A percentile compares a stretch with the other conserved stretches of the same genome.
Evolutionary conservation across 2,329 filamentous ascomycete genomes (phyloP).

Genomic region (Simplicillium aogashimaense): DNA sequence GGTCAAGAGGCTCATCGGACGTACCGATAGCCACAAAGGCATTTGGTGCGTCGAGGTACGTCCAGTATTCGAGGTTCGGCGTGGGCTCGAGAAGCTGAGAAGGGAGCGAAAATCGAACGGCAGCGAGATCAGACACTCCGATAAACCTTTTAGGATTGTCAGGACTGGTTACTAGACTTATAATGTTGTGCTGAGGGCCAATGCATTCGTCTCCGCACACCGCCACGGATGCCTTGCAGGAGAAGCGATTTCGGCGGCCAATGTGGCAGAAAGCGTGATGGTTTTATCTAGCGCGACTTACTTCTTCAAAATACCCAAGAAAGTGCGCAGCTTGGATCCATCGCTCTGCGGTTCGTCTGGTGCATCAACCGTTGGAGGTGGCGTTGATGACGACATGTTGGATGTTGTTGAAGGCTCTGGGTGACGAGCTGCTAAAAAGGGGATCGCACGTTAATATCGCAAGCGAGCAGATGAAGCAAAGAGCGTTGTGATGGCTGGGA

Average conservation of each 20-base stretch:
- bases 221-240: slow-evolving; percentile 1
- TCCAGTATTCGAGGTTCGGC: slow-evolving; percentile 98
- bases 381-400: slow-evolving; percentile 27
- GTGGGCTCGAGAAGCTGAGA: slow-evolving; percentile 93
- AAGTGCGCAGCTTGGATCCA: slow-evolving; percentile 79
- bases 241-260: neutral
- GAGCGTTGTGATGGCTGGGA: neutral
- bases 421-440: neutral
- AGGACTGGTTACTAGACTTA: slow-evolving; percentile 16
- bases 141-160: slow-evolving; percentile 59
- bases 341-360: slow-evolving; percentile 55
- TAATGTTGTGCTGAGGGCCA: neutral
- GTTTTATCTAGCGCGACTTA: slow-evolving; percentile 32
- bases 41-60: slow-evolving; percentile 90
- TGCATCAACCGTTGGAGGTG: slow-evolving; percentile 19
- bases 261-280: slow-evolving; percentile 1
- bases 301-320: slow-evolving; percentile 81
- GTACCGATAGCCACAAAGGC: slow-evolving; percentile 78
- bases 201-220: slow-evolving; percentile 2
- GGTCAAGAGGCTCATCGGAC: slow-evolving; percentile 81
- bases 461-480: neutral
- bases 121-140: slow-evolving; percentile 88
- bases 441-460: neutral
- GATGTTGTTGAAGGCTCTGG: slow-evolving; percentile 8
- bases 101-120: slow-evolving; percentile 90